Conservation (phyloP, 83 land plant genomes). For the Diphasiastrum complanatum region DNA sequence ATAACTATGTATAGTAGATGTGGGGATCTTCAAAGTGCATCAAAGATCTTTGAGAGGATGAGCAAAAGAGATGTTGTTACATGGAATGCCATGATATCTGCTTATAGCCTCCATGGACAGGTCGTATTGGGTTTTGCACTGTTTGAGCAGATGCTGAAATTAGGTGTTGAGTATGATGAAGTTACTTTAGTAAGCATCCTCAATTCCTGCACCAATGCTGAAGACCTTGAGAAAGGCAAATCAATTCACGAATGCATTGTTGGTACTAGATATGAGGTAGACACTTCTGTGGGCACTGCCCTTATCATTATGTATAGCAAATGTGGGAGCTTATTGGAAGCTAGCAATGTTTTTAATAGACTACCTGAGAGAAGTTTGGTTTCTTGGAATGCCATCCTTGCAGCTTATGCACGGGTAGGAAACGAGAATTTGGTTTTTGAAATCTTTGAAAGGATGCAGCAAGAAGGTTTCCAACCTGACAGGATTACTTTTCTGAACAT, state of each 20-base stretch:
- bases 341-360: slow-evolving; percentile 25
- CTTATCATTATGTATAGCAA: slow-evolving; percentile 36
- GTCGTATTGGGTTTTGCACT: slow-evolving; percentile 31
- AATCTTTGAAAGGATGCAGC: slow-evolving; percentile 22
- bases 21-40: slow-evolving; percentile 30
- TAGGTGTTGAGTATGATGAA: slow-evolving; percentile 21
- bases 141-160: slow-evolving; percentile 34
- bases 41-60: slow-evolving; percentile 31
- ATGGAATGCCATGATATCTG: slow-evolving; percentile 43
- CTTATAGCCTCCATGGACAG: slow-evolving; percentile 23
- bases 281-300: slow-evolving; percentile 31
- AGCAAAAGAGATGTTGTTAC: slow-evolving; percentile 25
- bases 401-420: slow-evolving; percentile 20
- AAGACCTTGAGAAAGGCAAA: slow-evolving; percentile 32
- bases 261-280: slow-evolving; percentile 12
- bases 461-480: slow-evolving; percentile 19
- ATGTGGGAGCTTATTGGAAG: slow-evolving; percentile 20
- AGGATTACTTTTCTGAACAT: slow-evolving; percentile 14
- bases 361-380: slow-evolving; percentile 28
- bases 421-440: slow-evolving; percentile 6
- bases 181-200: slow-evolving; percentile 42
- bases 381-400: slow-evolving; percentile 34
- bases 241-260: slow-evolving; percentile 31
- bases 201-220: slow-evolving; percentile 31
- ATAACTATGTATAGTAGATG: slow-evolving; percentile 38